Evolutionary conservation across 2,329 filamentous ascomycete species (phyloP).

Genomic region (Onygenales sp.): DNA sequence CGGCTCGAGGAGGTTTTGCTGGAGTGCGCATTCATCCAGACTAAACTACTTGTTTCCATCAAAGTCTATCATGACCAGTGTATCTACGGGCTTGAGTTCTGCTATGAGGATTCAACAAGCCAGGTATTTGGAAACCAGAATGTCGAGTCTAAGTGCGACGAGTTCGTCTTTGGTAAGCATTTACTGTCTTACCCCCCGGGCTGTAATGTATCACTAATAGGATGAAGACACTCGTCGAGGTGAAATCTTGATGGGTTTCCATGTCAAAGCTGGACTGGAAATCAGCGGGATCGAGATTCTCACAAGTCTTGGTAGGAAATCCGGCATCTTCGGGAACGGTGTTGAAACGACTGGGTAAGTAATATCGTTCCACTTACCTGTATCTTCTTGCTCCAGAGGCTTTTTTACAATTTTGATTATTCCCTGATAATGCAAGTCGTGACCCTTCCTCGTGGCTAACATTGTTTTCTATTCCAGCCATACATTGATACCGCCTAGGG

Average conservation of each 20-base stretch:
- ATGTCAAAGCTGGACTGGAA: slow-evolving; percentile 65
- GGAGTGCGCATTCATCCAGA: slow-evolving; percentile 56
- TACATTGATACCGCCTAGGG: slow-evolving; percentile 77
- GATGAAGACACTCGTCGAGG: slow-evolving; percentile 66
- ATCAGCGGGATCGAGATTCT: slow-evolving; percentile 84
- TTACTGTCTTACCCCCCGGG: neutral
- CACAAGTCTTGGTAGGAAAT: slow-evolving; percentile 80
- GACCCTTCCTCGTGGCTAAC: neutral
- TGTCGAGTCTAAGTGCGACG: slow-evolving; percentile 59
- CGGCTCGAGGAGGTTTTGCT: slow-evolving; percentile 65
- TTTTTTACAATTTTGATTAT: too few species aligned
- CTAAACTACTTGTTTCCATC: slow-evolving; percentile 65
- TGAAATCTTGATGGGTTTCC: slow-evolving; percentile 81
- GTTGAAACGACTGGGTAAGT: slow-evolving; percentile 74
- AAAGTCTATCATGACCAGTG: slow-evolving; percentile 67
- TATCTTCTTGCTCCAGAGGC: too few species aligned
- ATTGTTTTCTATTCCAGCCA: slow-evolving; percentile 45
- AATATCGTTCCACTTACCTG: neutral
- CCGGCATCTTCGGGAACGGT: slow-evolving; percentile 72
- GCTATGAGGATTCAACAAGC: slow-evolving; percentile 76
- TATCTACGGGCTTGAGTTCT: slow-evolving; percentile 81
- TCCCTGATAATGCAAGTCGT: neutral
- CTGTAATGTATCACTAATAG: neutral
- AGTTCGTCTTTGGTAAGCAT: slow-evolving; percentile 62
- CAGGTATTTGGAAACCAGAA: slow-evolving; percentile 74